These are phyloP conservation scores for Arabidopsis thaliana DNA, from an alignment of 345 rosid genomes.

Conservation along the genomic window TAIR10.1 NC_003074.8:18134001-18134500, in stretches of 20 bases:
- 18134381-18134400: background rate
- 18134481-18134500: slow-evolving; percentile 68
- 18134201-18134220: slow-evolving; percentile 4
- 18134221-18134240: slow-evolving; percentile 23
- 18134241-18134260: background rate
- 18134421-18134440: slow-evolving; percentile 48
- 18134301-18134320: background rate
- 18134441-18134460: slow-evolving; percentile 66
- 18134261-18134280: slow-evolving; percentile 2
- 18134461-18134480: slow-evolving; percentile 58
- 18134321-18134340: slow-evolving; percentile 2
- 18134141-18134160: slow-evolving; percentile 14
- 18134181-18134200: slow-evolving; percentile 1
- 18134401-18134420: slow-evolving; percentile 2
- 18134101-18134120: slow-evolving; percentile 60
- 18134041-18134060: slow-evolving; percentile 71
- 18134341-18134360: background rate
- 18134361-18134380: slow-evolving; percentile 7
- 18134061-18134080: slow-evolving; percentile 84
- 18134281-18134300: background rate
- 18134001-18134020: slow-evolving; percentile 44
- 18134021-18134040: slow-evolving; percentile 48
- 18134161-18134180: background rate
- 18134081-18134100: slow-evolving; percentile 74
- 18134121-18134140: slow-evolving; percentile 29